Base-by-base conservation (phyloP, 2,329 filamentous ascomycete genomes). In the Ceratocystis cubensis region DNA sequence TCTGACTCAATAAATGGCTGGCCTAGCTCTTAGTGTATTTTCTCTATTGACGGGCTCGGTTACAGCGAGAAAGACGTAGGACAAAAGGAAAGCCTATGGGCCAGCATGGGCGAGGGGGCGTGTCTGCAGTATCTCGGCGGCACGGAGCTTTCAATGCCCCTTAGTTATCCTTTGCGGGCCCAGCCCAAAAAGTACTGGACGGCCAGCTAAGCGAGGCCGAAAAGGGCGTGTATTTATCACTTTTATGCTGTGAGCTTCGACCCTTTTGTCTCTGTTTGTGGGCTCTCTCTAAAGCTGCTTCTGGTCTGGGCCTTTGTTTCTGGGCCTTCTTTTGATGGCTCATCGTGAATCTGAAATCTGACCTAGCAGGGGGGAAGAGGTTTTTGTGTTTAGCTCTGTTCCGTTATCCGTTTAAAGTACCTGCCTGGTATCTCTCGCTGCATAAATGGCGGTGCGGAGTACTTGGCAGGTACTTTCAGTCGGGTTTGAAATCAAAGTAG, bases 331-430 rank as follows among this genome's bases (percentile, higher is more conserved):
- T 13, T 56, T 25, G 48, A 57, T 57, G 53, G 53, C 25, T 57
- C 53, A 57, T 57, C 53, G 53, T 57, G 53, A 57, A 57, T 57
- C 53, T 57, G 53, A 30, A 57, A 57, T 57, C 53, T 57, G n/a
- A 57, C 53, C 20, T 50, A 10, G 53, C 4, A 30, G 53, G 53
- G 46, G 46, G 53, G 15, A 22, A 22, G 10, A 53, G 48, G 48
- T 13, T 20, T 20, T 41, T 10, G 37, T 15, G 3, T 22, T n/a
- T 20, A 8, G 48, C 22, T 50, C 22, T 50, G 10, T 22, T 50
- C 48, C 20, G 20, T 25, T n/a, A 13, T n/a, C 48, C 48, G 48
- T 25, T 5, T 5, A 1, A 50, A 10, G 48, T 50, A 50, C 48
- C 48, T 22, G 7, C n/a, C 48, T 25, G 5, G 48, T 50, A 50